Evolutionary conservation across 2,329 filamentous ascomycete genomes (phyloP).

Genomic region (Chaetomium globosum): DNA sequence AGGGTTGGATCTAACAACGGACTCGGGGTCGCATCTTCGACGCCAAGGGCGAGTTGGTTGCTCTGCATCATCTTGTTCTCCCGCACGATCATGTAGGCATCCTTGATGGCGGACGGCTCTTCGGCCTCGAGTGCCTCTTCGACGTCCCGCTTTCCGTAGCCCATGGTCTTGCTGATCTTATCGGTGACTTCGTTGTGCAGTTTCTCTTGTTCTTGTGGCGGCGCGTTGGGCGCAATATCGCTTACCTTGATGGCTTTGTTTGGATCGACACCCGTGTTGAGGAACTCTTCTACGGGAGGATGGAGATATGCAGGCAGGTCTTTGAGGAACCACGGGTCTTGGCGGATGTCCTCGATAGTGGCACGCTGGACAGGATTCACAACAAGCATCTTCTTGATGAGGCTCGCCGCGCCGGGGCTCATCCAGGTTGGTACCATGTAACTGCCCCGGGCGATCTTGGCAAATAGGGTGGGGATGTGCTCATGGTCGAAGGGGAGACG

Average conservation of each 20-base stretch:
- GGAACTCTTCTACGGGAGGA: constrained; percentile 85
- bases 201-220: constrained; percentile 79
- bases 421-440: constrained; percentile 93
- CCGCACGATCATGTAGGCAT: constrained; percentile 95
- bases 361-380: constrained; percentile 94
- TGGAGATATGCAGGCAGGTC: constrained; percentile 85
- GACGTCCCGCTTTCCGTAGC: constrained; percentile 91
- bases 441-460: constrained; percentile 93
- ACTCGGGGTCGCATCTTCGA: constrained; percentile 42
- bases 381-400: constrained; percentile 93
- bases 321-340: constrained; percentile 91
- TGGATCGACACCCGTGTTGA: constrained; percentile 90
- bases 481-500: constrained; percentile 96
- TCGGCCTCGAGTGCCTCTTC: constrained; percentile 89
- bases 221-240: constrained; percentile 77
- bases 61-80: constrained; percentile 98
- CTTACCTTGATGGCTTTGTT: constrained; percentile 86
- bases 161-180: constrained; percentile 97
- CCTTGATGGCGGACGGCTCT: constrained; percentile 97
- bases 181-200: constrained; percentile 90
- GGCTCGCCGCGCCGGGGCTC: constrained; percentile 74
- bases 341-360: constrained; percentile 88
- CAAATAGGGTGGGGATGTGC: constrained; percentile 95
- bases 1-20: constrained; percentile 58
- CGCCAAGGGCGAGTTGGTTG: constrained; percentile 60